These are phyloP conservation scores for Echinochloa phyllopogon DNA, from an alignment of 176 grass and related monocot genomes.

Conservation along the genomic window DNA sequence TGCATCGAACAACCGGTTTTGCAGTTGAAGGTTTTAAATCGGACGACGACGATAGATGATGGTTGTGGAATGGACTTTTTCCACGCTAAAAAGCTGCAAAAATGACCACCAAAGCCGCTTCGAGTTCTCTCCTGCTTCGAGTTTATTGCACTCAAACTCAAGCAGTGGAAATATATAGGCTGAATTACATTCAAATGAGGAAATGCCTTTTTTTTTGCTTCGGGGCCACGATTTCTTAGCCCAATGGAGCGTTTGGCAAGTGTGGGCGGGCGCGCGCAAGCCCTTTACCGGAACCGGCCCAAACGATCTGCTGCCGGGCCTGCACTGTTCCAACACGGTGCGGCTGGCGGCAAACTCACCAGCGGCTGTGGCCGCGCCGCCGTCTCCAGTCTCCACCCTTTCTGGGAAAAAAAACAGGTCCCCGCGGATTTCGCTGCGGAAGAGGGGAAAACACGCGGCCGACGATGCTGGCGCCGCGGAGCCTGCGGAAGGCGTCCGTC, in stretches of 20 bases:
- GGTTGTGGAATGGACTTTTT: no score
- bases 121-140: no score
- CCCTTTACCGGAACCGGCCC: background rate
- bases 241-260: background rate
- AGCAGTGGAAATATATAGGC: accelerated
- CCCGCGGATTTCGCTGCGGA: background rate
- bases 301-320: background rate
- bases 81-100: no score
- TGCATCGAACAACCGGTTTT: no score
- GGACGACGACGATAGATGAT: no score
- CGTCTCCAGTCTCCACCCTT: background rate
- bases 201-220: background rate
- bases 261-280: background rate
- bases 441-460: background rate
- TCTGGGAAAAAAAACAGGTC: no score
- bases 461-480: conserved; percentile 62
- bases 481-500: conserved; percentile 78
- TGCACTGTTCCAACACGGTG: background rate
- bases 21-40: no score
- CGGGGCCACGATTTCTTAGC: no score
- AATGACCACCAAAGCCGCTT: no score
- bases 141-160: no score
- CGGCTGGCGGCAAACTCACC: background rate
- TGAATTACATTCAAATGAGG: background rate
- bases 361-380: background rate